These are phyloP conservation scores for Mycogone perniciosa DNA, from an alignment of 2,329 filamentous ascomycete species.

Conservation along the genomic window DNA sequence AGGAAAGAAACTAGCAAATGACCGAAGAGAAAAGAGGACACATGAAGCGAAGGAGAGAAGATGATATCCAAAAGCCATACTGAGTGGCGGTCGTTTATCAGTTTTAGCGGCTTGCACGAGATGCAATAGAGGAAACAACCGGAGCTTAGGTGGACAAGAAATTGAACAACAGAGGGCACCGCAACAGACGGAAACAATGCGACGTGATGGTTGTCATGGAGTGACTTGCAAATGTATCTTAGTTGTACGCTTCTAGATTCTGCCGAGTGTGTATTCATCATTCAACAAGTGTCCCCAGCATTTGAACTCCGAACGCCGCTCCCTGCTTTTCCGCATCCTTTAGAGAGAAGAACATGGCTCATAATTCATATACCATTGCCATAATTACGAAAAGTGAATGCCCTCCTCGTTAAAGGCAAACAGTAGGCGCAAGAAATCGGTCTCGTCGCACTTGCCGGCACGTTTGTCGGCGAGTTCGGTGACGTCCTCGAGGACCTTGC, in stretches of 20 bases:
- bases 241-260: no score
- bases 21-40: neutral
- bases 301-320: neutral
- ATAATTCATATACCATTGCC: neutral
- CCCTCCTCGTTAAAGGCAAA: conserved; percentile 83
- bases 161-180: no score
- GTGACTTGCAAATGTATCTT: neutral
- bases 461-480: conserved; percentile 77
- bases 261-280: neutral
- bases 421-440: conserved; percentile 78
- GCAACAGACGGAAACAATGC: no score
- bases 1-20: neutral
- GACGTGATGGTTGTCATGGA: neutral
- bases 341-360: neutral
- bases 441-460: conserved; percentile 83
- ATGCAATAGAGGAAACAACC: no score
- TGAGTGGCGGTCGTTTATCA: no score
- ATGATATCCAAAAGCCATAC: no score
- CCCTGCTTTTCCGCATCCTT: neutral
- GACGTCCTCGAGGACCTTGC: conserved; percentile 73
- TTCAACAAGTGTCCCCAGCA: neutral
- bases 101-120: no score
- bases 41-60: neutral
- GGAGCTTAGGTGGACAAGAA: no score
- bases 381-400: conserved; percentile 72